Evolutionary conservation across 352 stramenopile genomes (phyloP), one percentile per base, ranked within the genome.

Genomic region (Globisporangium viniferum): DNA sequence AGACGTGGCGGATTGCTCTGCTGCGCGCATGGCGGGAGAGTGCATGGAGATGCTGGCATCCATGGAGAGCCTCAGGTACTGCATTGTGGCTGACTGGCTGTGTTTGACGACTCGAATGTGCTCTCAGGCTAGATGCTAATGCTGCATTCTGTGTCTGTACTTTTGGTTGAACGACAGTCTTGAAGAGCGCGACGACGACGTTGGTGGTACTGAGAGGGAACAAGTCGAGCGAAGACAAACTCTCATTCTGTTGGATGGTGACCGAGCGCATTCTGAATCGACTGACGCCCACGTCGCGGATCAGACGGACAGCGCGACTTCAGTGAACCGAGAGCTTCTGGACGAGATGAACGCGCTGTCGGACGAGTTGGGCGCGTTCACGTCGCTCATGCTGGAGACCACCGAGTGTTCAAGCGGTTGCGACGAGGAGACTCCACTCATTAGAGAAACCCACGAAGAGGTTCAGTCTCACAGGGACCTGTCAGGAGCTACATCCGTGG

Each of bases 341-440:
- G 51, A 49, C 1, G 22, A 48, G 27, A 60, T 65, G 29, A 53
- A 72, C 59, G 36, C 53, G 1, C 66, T 85, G 33, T 59, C 59
- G 7, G 29, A 63, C 29, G 76, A 83, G 18, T 27, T 86, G 22
- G 68, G 73, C 14, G 70, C 10, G 0, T 64, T 83, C 71, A 33
- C 76, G 6, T 58, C 31, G 7, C 55, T 67, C 55, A 31, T 77
- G 15, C 44, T 22, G n/a, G 62, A 57, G 24, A 2, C 51, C 29
- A 22, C 22, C 39, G 24, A 31, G 0, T 36, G 2, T 8, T 22
- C 35, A 10, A 14, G 31, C 3, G 48, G 33, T 10, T 59, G 24
- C 2, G 48, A 59, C 4, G 49, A 14, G 22, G 33, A 36, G 2
- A 22, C 8, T 15, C 27, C 29, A 24, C 31, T 31, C 10, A 59